Percentiles rank a stretch among this genome's conserved stretches.
Conservation (phyloP, 257 asterid species). For the Marsdenia floribunda region DNA sequence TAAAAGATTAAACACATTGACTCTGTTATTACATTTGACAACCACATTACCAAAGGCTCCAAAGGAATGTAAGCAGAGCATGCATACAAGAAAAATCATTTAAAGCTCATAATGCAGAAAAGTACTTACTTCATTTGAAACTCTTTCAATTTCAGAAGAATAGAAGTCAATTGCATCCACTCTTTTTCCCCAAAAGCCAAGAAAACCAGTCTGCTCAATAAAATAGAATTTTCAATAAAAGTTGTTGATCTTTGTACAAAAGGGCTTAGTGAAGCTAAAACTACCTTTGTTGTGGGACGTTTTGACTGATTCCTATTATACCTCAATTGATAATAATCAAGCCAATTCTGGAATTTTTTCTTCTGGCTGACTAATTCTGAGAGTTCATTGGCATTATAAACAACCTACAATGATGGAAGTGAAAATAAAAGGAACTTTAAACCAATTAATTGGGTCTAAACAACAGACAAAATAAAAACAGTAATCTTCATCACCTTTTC, state of each 20-base stretch:
- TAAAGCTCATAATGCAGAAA: background rate
- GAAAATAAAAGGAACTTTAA: background rate
- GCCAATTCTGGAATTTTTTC: conserved; percentile 77
- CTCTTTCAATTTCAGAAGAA: conserved; percentile 64
- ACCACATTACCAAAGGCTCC: background rate
- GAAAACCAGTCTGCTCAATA: conserved; percentile 77
- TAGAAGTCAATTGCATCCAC: conserved; percentile 90
- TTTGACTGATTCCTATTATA: conserved; percentile 61
- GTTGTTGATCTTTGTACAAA: no score
- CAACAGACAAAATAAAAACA: background rate
- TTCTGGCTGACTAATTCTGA: conserved; percentile 73
- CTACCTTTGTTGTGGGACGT: conserved; percentile 78
- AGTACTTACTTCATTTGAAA: conserved; percentile 61
- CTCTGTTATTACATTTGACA: background rate
- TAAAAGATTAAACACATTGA: background rate
- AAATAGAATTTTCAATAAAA: background rate
- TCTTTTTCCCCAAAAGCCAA: conserved; percentile 71
- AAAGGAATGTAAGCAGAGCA: background rate
- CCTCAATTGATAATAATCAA: conserved; percentile 72
- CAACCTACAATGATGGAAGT: conserved; percentile 14
- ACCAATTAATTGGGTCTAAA: no score
- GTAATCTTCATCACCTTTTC: no score
- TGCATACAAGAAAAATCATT: no score
- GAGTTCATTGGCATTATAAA: conserved; percentile 75
- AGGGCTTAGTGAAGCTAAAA: no score